Percentiles rank a stretch among this genome's conserved stretches.
These are phyloP conservation scores for Podosphaera aphanis DNA, from an alignment of 2,329 filamentous ascomycete genomes.

Conservation along the genomic window DNA sequence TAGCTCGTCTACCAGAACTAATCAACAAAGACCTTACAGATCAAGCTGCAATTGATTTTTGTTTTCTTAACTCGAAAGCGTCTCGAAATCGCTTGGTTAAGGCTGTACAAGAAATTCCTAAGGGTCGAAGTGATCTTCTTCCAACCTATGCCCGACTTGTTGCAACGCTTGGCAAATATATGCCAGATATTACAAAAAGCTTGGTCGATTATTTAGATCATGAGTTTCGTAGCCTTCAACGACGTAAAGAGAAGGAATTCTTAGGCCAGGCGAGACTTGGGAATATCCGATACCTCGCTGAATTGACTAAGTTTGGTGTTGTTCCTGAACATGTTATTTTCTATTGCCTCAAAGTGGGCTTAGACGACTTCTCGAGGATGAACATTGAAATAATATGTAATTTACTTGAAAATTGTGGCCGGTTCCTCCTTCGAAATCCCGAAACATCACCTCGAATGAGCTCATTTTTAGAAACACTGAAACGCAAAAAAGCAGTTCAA, in stretches of 20 bases:
- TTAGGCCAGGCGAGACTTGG: constrained; percentile 77
- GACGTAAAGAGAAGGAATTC: constrained; percentile 94
- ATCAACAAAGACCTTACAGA: constrained; percentile 83
- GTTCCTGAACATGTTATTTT: constrained; percentile 98
- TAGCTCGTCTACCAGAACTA: constrained; percentile 72
- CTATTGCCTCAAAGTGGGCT: constrained; percentile 88
- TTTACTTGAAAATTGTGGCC: constrained; percentile 82
- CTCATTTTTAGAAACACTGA: constrained; percentile 80
- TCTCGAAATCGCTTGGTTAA: constrained; percentile 87
- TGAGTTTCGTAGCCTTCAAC: constrained; percentile 87
- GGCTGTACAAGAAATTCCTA: constrained; percentile 80
- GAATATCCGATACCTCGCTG: constrained; percentile 93
- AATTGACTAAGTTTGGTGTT: constrained; percentile 92
- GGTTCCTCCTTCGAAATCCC: constrained; percentile 76
- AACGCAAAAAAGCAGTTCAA: constrained; percentile 87
- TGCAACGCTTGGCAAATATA: constrained; percentile 78
- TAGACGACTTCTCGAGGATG: constrained; percentile 95
- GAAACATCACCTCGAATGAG: constrained; percentile 85
- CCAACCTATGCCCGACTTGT: constrained; percentile 82
- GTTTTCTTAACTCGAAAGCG: constrained; percentile 93
- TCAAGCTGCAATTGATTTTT: constrained; percentile 84
- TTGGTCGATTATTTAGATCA: constrained; percentile 83
- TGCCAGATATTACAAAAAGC: constrained; percentile 82
- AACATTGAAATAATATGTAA: constrained; percentile 98
- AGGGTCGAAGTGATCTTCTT: constrained; percentile 74